phyloP scores from a whole-genome alignment of 176 grass and related monocot species.

The Aegilops sharonensis region DNA sequence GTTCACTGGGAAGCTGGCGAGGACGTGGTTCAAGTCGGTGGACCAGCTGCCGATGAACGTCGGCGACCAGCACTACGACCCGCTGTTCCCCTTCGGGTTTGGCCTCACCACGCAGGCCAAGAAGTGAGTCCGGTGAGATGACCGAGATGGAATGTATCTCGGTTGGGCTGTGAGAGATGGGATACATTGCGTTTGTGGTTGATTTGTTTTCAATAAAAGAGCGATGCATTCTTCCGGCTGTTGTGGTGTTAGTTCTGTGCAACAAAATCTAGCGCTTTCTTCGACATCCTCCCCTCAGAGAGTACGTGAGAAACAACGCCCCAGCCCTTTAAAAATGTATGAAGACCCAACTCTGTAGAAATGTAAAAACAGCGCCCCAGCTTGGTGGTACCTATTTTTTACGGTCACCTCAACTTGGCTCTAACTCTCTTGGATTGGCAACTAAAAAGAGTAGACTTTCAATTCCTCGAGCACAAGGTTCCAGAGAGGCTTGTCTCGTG shows the following conservation, averaged over 20 bases:
- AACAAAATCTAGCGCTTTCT: background rate
- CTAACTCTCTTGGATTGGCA: too few species aligned
- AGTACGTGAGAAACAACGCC: too few species aligned
- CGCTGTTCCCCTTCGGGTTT: slow-evolving; percentile 64
- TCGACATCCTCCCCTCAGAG: background rate
- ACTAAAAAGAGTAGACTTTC: too few species aligned
- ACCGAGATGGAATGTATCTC: background rate
- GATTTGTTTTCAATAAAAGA: background rate
- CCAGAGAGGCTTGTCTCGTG: too few species aligned
- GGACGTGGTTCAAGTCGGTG: slow-evolving; percentile 69
- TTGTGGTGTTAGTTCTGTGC: background rate
- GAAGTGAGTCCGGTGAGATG: background rate
- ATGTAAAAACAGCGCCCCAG: too few species aligned
- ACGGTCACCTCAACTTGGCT: too few species aligned
- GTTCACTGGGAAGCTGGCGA: slow-evolving; percentile 59
- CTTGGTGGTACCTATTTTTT: too few species aligned
- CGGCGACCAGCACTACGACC: slow-evolving; percentile 60
- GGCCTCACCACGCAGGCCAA: slow-evolving; percentile 19
- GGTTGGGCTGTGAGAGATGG: background rate
- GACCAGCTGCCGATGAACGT: slow-evolving; percentile 76
- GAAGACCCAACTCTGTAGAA: too few species aligned
- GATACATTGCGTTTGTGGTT: background rate
- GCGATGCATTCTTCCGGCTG: background rate
- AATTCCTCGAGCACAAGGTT: too few species aligned
- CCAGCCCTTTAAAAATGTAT: too few species aligned